Evolutionary conservation across 2,329 filamentous ascomycete species (phyloP).

Genomic region (Escovopsis sp.): DNA sequence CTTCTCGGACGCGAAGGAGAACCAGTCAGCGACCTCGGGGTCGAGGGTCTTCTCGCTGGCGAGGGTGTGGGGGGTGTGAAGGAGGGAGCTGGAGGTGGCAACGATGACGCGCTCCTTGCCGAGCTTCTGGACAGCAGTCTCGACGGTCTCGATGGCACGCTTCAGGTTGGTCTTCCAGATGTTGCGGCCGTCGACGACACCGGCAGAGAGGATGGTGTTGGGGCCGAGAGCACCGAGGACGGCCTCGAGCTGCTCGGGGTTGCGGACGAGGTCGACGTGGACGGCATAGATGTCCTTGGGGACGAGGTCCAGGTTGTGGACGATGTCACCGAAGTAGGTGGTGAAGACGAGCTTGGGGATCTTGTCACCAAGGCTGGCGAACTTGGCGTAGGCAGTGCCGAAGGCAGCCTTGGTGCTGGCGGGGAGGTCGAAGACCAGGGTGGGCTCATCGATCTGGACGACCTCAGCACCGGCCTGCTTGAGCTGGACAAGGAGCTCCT

Average conservation of each 20-base stretch:
- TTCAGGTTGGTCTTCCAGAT: constrained; percentile 99
- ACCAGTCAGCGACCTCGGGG: constrained; percentile 89
- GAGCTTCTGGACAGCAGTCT: constrained; percentile 83
- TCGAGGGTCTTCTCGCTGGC: constrained; percentile 98
- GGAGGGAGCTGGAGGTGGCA: constrained; percentile 90
- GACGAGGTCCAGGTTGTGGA: constrained; percentile 93
- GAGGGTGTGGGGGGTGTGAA: constrained; percentile 96
- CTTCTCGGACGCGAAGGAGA: constrained; percentile 97
- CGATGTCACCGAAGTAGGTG: constrained; percentile 98
- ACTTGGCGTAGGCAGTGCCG: constrained; percentile 92
- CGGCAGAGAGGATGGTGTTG: constrained; percentile 81
- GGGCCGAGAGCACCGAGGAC: constrained; percentile 71
- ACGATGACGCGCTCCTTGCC: constrained; percentile 97
- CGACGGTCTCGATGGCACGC: constrained; percentile 78
- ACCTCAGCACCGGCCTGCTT: constrained; percentile 93
- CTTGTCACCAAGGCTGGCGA: constrained; percentile 59
- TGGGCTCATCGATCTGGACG: constrained; percentile 96
- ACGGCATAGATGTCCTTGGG: constrained; percentile 68
- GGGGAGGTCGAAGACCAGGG: constrained; percentile 88
- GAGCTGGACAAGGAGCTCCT: constrained; percentile 80
- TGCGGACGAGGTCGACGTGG: constrained; percentile 92
- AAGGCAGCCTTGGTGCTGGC: constrained; percentile 88
- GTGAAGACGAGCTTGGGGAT: constrained; percentile 81
- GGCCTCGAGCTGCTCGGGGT: constrained; percentile 90
- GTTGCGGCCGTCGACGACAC: constrained; percentile 97